Evolutionary conservation across 495 filamentous ascomycete genomes (phyloP), one percentile per base, ranked within the genome.

Genomic region (Aspergillus egyptiacus): DNA sequence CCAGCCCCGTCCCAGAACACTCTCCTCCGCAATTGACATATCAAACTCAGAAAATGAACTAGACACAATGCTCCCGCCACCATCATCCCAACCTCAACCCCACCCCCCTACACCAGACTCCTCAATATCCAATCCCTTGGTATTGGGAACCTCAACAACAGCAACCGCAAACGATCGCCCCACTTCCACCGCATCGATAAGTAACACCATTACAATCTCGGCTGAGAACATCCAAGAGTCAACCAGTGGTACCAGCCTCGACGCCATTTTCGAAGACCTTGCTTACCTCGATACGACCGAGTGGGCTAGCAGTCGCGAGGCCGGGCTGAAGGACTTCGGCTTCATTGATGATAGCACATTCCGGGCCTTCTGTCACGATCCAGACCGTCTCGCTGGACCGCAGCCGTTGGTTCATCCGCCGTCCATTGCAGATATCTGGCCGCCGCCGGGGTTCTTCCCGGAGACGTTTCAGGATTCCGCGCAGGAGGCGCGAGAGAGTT

Each of bases 191-290:
- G n/a, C 55, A 4, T 53, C 49, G 34, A 54, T 60, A 20, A 49
- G 22, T n/a, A 51, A 56, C 49, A 53, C 32, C 23, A 46, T 48
- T 11, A 50, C 46, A n/a, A 25, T 25, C 25, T 33, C n/a, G 14
- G 22, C 24, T 28, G 50, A 24, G n/a, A 48, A 55, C 37, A 38
- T 45, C n/a, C 46, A 24, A 17, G 9, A 5, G 15, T 30, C 17
- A 22, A 6, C 3, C 40, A 43, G 27, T 7, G 19, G 34, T 25
- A 59, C 67, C 17, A 76, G 80, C 35, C 67, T 78, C 22, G 81
- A 85, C 44, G 73, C 78, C 3, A 77, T 83, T 27, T 74, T 83
- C 55, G 77, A 81, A 55, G 80, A 85, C 34, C 67, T 85, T 3
- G 77, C 77, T n/a, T 75, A 78, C 39, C 70, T 82, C 8, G 81